Base-by-base conservation (phyloP, 257 asterid genomes). In the Haberlea rhodopensis region DNA sequence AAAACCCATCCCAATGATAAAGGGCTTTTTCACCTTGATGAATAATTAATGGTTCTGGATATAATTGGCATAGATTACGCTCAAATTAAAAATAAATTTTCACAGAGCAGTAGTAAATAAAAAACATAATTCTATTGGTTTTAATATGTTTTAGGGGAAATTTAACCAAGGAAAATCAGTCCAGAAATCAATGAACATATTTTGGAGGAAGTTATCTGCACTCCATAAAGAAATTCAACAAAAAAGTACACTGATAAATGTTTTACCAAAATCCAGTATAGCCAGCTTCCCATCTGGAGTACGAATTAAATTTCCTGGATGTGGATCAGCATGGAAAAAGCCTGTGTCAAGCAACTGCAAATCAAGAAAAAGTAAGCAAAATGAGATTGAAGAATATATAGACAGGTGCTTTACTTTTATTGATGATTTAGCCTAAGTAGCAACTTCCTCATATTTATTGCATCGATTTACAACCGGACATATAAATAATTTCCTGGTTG, bases 271-370 rank as follows among this genome's bases (percentile, higher is more conserved):
- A 84, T 94, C 99, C 40, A 94, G 87, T 73, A 94, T 81, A 51
- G 96, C 95, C 73, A 94, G 81, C 79, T 94, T 94, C 81, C 99
- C 99, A 65, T 94, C 97, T 73, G 95, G 95, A 34, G 99, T 94
- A 32, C 99, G 96, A 62, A 94, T 84, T 57, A 94, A 77, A 73
- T 94, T 94, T 71, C 99, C 99, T 0, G 99, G 99, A 76, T 94
- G 99, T 66, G 99, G 99, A 86, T 94, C 99, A 68, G 99, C 99
- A 83, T 94, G 99, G 84, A 94, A 94, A 77, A 94, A 87, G 66
- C 99, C 99, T 15, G 99, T 94, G 73, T 90, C 99, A 75, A 94
- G 99, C 75, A 94, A 87, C 99, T 94, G 92, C 25, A 68, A 71
- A 79, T 27, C 69, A 64, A 67, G 69, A 75, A 25, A 63, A 71